Base-by-base conservation (phyloP, 2,329 filamentous ascomycete species). In the Trichocomaceae sp. region DNA sequence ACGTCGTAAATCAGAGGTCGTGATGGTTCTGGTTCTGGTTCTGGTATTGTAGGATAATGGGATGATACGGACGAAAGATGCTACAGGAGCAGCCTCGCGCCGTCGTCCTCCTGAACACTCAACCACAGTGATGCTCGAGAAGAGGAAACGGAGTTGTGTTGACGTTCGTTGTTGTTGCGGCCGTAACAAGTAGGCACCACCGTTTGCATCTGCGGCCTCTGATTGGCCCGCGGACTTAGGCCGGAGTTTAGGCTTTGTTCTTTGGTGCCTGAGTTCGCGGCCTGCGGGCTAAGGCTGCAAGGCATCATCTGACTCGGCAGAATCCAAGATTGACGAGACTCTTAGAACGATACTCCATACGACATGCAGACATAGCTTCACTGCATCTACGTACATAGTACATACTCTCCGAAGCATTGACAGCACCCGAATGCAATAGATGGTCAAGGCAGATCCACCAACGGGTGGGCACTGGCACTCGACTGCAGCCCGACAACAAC, bases 391-490 rank as follows among this genome's bases (percentile, higher is more conserved):
- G 23, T 4, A 26, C 31, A 29, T 6, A 26, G 4, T 26, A 7
- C 35, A 37, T 17, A 37, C 7, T 17, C 35, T 39, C 15, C 35
- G 35, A 39, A 17, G n/a, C 35, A 39, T 39, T 7, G 35, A 39
- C 19, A 17, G 35, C n/a, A 19, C n/a, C n/a, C 50, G 29, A 49
- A 56, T 56, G 54, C 54, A 31, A 56, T 56, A 56, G 47, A 48
- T 48, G 37, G 31, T 56, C 29, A 44, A 35, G 44, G 37, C 31
- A 23, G n/a, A 19, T 12, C 39, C 19, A 20, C 39, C 39, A 39
- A 44, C 37, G 49, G 47, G 37, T 23, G 5, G 39, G 35, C 49
- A 29, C 7, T 26, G 39, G 35, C 49, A 29, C 7, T 26, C 22
- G 20, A 31, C 19, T 35, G 49, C 26, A 50, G 29, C 39, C 15